Conservation (phyloP, 179 eudicot genomes). For the Vitellaria paradoxa region DNA sequence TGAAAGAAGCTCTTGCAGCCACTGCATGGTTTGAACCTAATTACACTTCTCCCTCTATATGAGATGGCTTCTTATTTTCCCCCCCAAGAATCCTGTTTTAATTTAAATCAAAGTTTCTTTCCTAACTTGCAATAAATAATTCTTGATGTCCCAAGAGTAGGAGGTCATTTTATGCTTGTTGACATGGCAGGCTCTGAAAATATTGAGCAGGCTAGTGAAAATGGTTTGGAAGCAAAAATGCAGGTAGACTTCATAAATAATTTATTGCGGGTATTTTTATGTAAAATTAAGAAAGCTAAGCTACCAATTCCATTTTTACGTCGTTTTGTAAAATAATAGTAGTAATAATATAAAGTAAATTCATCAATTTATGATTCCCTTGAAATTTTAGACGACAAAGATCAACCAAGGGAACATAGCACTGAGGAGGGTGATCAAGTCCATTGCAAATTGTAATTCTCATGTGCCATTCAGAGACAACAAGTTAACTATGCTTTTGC, state of each 20-base stretch:
- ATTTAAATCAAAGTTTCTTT: background rate
- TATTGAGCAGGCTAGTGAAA: slow-evolving; percentile 93
- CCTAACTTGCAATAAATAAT: slow-evolving; percentile 48
- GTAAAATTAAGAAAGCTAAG: too few relatives aligned
- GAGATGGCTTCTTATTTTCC: background rate
- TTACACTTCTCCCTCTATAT: background rate
- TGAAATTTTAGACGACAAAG: slow-evolving; percentile 65
- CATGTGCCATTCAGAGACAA: slow-evolving; percentile 97
- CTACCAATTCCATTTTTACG: background rate
- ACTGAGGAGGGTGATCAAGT: slow-evolving; percentile 89
- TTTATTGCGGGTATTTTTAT: background rate
- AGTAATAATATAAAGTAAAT: background rate
- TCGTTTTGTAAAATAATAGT: too few relatives aligned
- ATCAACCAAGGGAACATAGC: slow-evolving; percentile 93
- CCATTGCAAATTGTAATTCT: slow-evolving; percentile 94
- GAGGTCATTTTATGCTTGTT: slow-evolving; percentile 92
- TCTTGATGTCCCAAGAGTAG: slow-evolving; percentile 90
- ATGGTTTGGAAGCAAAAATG: slow-evolving; percentile 90
- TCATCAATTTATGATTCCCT: background rate
- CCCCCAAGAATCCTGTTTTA: background rate
- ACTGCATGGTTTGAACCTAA: slow-evolving; percentile 72
- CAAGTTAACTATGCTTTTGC: slow-evolving; percentile 95
- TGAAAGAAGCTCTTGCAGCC: slow-evolving; percentile 91
- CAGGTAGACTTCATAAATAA: slow-evolving; percentile 44
- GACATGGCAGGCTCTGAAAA: slow-evolving; percentile 99